Base-by-base conservation (phyloP, 257 asterid genomes). In the Coffea eugenioides region DNA sequence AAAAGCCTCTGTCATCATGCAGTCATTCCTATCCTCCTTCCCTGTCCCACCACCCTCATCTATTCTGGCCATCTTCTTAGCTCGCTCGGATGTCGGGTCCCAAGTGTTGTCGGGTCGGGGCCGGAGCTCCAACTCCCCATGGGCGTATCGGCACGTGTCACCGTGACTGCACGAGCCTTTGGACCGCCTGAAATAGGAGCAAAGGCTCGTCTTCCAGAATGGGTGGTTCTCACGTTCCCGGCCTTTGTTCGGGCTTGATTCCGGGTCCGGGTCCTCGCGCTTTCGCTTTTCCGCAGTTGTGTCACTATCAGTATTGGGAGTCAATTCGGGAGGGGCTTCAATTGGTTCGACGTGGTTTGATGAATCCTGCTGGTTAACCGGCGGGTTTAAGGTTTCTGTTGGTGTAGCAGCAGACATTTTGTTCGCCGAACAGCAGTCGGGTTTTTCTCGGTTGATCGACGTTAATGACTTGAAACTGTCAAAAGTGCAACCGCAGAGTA, bases 51-150 rank as follows among this genome's bases (percentile, higher is more conserved):
- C 3, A 15, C 71, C 84, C 41, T 79, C 84, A 0, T 80, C 90
- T 39, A 54, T 82, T 84, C 82, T 92, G 36, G 92, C 87, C 71
- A 88, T 83, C 92, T 92, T 92, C 86, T 91, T 92, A 25, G 86
- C 96, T 67, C 97, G 91, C 81, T 96, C 95, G 70, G 97, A 94
- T 6, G 98, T 92, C 54, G 99, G 98, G 91, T 96, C 98, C 99
- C 98, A 94, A 2, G 97, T 80, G 79, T 85, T 85, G 69, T 93
- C 98, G 36, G 97, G 97, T 70, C 98, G 85, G 21, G 69, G 77
- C 21, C 91, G 88, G 77, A 96, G 99, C 92, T 96, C 99, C 83
- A 80, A 80, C 83, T 96, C 99, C 5, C 95, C 87, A 81, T 95
- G 99, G 54, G 97, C 99, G 68, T 81, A 94, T 78, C 97, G 87